Base-by-base conservation (phyloP, 179 eudicot genomes). In the Silene noctiflora region DNA sequence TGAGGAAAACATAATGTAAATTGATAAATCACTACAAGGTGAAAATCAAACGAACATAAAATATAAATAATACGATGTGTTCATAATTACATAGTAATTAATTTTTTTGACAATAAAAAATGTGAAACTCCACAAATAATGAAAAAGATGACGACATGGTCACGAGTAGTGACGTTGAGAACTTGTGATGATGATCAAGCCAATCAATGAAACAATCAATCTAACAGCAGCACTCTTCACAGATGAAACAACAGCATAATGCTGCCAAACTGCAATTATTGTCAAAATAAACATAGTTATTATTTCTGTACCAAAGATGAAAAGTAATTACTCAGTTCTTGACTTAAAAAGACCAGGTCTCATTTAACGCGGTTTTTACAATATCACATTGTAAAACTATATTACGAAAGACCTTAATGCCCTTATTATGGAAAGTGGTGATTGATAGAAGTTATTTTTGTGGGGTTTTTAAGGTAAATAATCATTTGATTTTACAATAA, bases 161-260 rank as follows among this genome's bases (percentile, higher is more conserved):
- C 74, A 71, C 63, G 74, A 71, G 74, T 51, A 51, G 42, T 64
- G 31, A 14, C 59, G 59, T 53, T 53, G 59, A 14, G 13, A 42
- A 42, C 48, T 53, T 53, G 62, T 51, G 63, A 53, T 69, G 20
- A 13, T 69, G 4, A 12, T 69, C 33, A 46, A 69, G 73, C 60
- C 60, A 7, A 46, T 25, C 9, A 8, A 69, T 71, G 39, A 33
- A 35, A 35, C 9, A 35, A 33, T 24, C 35, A 33, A 35, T 24
- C 39, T 51, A 71, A 3, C 74, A 71, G 3, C 74, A 80, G 62
- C 83, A 80, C 61, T 80, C 83, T 59, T 80, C 80, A 72, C 83
- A 80, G n/a, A 80, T 4, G 20, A 60, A 80, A 17, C 83, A 80
- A 73, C 83, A 80, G 44, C 83, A 80, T 67, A 80, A 66, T 1